Percentiles rank a stretch among this genome's conserved stretches.
Evolutionary conservation across 768 basidiomycete species (phyloP).

Genomic region (Lepiota subincarnata): DNA sequence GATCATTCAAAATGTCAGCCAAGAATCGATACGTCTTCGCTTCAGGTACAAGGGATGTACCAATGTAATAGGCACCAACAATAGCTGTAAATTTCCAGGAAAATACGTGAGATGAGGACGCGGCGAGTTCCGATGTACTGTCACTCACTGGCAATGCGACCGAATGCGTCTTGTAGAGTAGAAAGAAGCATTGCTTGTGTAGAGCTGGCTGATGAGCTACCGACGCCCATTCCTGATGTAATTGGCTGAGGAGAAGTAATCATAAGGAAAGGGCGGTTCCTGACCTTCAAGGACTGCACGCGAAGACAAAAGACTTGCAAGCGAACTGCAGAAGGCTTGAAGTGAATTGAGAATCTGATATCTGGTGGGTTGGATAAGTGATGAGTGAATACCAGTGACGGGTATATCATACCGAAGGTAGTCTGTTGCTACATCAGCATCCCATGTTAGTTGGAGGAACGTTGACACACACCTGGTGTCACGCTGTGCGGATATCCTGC

Average conservation of each 20-base stretch:
- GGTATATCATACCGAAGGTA: slow-evolving; percentile 43
- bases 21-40: slow-evolving; percentile 66
- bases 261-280: background rate
- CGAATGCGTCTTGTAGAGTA: slow-evolving; percentile 61
- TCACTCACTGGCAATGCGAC: slow-evolving; percentile 57
- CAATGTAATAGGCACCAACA: slow-evolving; percentile 54
- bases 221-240: slow-evolving; percentile 60
- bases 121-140: background rate
- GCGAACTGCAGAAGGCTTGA: slow-evolving; percentile 68
- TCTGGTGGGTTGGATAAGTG: slow-evolving; percentile 18
- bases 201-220: slow-evolving; percentile 59
- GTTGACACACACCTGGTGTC: slow-evolving; percentile 11
- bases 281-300: slow-evolving; percentile 65
- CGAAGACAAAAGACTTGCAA: slow-evolving; percentile 60
- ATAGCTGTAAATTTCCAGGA: slow-evolving; percentile 43
- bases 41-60: slow-evolving; percentile 64
- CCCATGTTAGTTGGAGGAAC: background rate
- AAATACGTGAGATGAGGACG: background rate
- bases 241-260: background rate
- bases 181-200: slow-evolving; percentile 63
- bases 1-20: slow-evolving; percentile 64
- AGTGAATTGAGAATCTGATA: slow-evolving; percentile 64
- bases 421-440: slow-evolving; percentile 29
- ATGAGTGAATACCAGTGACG: background rate
- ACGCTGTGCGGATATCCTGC: slow-evolving; percentile 15